phyloP scores from a whole-genome alignment of 2,329 filamentous ascomycete species.

The Pyrenophora tritici-repentis region DNA sequence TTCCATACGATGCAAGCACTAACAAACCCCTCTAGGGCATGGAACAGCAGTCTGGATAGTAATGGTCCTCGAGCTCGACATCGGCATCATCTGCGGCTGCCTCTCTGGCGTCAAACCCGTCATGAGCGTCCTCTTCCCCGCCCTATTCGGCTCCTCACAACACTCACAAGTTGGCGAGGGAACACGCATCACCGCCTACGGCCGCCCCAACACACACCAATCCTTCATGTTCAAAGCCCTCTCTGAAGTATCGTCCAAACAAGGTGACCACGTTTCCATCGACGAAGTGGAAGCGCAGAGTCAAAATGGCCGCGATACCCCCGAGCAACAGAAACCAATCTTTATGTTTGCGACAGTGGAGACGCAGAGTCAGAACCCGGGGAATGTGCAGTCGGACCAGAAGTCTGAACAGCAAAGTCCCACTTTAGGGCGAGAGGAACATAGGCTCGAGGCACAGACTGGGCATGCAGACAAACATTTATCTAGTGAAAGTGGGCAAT shows the following conservation, averaged over 20 bases:
- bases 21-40: constrained; percentile 21
- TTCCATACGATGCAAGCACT: neutral
- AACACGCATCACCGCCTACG: constrained; percentile 9
- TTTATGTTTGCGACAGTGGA: too few species aligned
- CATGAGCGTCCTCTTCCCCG: constrained; percentile 35
- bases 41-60: constrained; percentile 28
- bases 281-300: neutral
- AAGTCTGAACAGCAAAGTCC: too few species aligned
- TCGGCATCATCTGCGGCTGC: constrained; percentile 40
- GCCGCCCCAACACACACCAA: constrained; percentile 6
- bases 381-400: too few species aligned
- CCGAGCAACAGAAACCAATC: too few species aligned
- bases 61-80: constrained; percentile 34
- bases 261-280: constrained; percentile 2
- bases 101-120: constrained; percentile 40
- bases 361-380: too few species aligned
- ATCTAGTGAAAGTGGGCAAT: too few species aligned
- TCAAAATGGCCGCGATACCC: too few species aligned
- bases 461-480: too few species aligned
- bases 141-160: constrained; percentile 22
- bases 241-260: constrained; percentile 17
- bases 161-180: neutral
- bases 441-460: too few species aligned
- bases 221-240: constrained; percentile 25
- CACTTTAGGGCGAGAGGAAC: too few species aligned